Percentiles rank a stretch among this genome's conserved stretches.
Evolutionary conservation across 805 yeast genomes (phyloP).

Genomic region (Scheffersomyces amazonensis): DNA sequence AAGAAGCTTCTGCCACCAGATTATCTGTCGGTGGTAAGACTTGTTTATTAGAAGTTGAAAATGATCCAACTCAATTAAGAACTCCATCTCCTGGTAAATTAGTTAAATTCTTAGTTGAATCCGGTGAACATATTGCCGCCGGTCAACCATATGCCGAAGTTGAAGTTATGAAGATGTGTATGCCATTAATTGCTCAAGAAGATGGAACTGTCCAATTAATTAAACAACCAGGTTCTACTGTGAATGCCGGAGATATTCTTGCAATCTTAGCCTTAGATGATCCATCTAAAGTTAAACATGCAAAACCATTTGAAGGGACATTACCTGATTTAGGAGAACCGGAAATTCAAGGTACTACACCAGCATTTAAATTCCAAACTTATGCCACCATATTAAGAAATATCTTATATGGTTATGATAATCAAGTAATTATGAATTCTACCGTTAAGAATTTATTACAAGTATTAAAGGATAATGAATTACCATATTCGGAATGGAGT

Average conservation of each 20-base stretch:
- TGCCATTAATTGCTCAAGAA: conserved; percentile 94
- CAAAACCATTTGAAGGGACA: conserved; percentile 91
- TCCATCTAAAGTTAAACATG: conserved; percentile 96
- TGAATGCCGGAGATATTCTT: conserved; percentile 93
- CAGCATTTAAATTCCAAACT: conserved; percentile 68
- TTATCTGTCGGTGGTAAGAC: conserved; percentile 94
- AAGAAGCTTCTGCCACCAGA: conserved; percentile 94
- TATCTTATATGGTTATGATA: conserved; percentile 88
- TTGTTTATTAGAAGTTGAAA: conserved; percentile 89
- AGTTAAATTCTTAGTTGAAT: conserved; percentile 88
- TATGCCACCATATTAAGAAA: conserved; percentile 63
- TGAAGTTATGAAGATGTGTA: conserved; percentile 99
- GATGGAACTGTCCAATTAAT: conserved; percentile 88
- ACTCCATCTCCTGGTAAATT: conserved; percentile 99
- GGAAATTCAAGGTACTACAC: conserved; percentile 75
- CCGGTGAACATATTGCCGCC: conserved; percentile 86
- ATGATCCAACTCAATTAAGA: conserved; percentile 97
- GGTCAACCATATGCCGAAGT: conserved; percentile 98
- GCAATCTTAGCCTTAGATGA: conserved; percentile 94
- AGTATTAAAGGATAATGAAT: conserved; percentile 70
- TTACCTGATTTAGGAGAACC: conserved; percentile 88
- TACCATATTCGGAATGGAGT: conserved; percentile 94
- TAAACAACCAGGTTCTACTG: conserved; percentile 98
- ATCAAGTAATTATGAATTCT: conserved; percentile 88
- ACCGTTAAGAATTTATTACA: conserved; percentile 72